A percentile compares a stretch with the other conserved stretches of the same genome.
phyloP scores from a whole-genome alignment of 2,329 filamentous ascomycete genomes.

The Xylaria polymorpha region DNA sequence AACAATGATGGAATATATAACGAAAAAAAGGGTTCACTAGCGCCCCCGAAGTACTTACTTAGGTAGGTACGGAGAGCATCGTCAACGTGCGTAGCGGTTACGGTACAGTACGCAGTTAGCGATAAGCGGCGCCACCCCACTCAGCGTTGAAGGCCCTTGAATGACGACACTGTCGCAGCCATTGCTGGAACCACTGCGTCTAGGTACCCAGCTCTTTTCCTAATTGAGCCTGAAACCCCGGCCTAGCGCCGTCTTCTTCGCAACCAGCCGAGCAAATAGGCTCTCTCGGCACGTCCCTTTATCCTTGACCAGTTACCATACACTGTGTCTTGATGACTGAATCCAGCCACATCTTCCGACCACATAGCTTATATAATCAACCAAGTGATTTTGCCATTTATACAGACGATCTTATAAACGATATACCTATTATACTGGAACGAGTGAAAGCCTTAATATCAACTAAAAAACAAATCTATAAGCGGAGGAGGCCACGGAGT shows the following conservation, averaged over 20 bases:
- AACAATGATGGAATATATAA: conserved; percentile 11
- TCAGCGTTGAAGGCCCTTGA: background rate
- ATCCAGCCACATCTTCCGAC: no score
- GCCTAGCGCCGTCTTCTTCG: background rate
- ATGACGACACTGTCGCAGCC: conserved; percentile 10
- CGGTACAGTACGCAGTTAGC: no score
- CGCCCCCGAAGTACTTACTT: background rate
- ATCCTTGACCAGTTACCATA: background rate
- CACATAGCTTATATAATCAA: no score
- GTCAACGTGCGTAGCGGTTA: no score
- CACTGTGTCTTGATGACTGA: no score
- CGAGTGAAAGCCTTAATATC: no score
- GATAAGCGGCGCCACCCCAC: background rate
- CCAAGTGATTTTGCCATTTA: no score
- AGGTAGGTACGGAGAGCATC: no score
- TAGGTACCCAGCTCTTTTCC: conserved; percentile 12
- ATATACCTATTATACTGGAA: no score
- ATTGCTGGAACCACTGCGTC: background rate
- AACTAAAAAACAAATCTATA: no score
- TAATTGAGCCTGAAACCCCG: background rate
- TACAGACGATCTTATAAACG: no score
- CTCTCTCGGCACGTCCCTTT: conserved; percentile 4
- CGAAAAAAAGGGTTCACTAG: conserved; percentile 2
- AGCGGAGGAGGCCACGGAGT: no score
- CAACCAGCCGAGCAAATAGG: background rate